phyloP scores from a whole-genome alignment of 768 basidiomycete species.

The Auriculariales sp. region DNA sequence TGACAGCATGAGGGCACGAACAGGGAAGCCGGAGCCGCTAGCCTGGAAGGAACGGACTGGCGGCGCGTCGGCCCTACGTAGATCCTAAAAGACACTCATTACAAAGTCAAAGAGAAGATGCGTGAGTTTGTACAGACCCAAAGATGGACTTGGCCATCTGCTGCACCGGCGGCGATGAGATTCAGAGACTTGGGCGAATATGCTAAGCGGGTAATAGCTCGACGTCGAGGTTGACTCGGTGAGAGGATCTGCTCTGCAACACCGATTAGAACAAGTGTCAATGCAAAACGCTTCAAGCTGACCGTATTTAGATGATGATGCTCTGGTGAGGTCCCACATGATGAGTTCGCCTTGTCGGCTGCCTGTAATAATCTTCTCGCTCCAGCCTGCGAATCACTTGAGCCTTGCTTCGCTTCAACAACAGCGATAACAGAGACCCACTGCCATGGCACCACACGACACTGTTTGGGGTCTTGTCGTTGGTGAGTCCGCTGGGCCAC shows the following conservation, averaged over 20 bases:
- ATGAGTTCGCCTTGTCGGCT: slow-evolving; percentile 71
- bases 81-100: background rate
- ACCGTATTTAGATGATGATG: slow-evolving; percentile 59
- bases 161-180: slow-evolving; percentile 68
- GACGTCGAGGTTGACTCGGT: slow-evolving; percentile 33
- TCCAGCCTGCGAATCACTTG: background rate
- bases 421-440: slow-evolving; percentile 18
- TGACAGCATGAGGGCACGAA: slow-evolving; percentile 59
- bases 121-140: slow-evolving; percentile 39
- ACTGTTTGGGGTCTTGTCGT: slow-evolving; percentile 65
- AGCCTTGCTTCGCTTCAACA: background rate
- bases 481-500: slow-evolving; percentile 64
- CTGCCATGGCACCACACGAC: slow-evolving; percentile 67
- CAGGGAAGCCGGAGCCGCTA: slow-evolving; percentile 22
- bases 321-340: slow-evolving; percentile 66
- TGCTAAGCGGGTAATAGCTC: slow-evolving; percentile 56
- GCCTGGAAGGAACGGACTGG: background rate
- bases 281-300: slow-evolving; percentile 11
- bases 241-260: slow-evolving; percentile 48
- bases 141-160: slow-evolving; percentile 65
- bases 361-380: slow-evolving; percentile 64
- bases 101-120: background rate
- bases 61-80: background rate
- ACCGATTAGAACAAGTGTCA: background rate
- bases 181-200: slow-evolving; percentile 53